phyloP scores from a whole-genome alignment of 768 basidiomycete genomes.

The Boletus barrowsii region DNA sequence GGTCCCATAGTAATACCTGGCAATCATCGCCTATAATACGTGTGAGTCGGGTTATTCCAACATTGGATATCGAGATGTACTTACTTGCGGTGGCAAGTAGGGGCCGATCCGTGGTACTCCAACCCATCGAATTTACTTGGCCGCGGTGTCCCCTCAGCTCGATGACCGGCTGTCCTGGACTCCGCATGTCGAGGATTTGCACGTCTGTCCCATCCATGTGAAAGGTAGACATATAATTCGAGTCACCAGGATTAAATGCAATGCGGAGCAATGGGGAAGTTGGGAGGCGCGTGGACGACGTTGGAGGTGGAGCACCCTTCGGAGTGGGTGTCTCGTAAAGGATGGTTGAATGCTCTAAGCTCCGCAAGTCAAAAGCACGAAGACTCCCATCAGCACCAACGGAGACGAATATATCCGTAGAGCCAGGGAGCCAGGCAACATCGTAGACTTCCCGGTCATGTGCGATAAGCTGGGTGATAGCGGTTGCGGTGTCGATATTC shows the following conservation, averaged over 20 bases:
- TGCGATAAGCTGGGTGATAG: slow-evolving; percentile 95
- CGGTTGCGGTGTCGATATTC: slow-evolving; percentile 93
- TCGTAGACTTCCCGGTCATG: slow-evolving; percentile 97
- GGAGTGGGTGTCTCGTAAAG: slow-evolving; percentile 91
- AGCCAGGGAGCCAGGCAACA: slow-evolving; percentile 96
- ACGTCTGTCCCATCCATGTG: slow-evolving; percentile 90
- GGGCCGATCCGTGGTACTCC: slow-evolving; percentile 83
- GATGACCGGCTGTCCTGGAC: slow-evolving; percentile 92
- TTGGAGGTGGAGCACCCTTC: slow-evolving; percentile 60
- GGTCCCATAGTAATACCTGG: slow-evolving; percentile 92
- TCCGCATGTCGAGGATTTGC: slow-evolving; percentile 95
- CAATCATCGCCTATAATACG: slow-evolving; percentile 76
- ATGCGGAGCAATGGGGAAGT: slow-evolving; percentile 83
- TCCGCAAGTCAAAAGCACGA: slow-evolving; percentile 94
- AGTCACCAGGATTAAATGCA: slow-evolving; percentile 86
- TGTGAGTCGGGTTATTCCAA: not conserved
- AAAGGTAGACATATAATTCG: slow-evolving; percentile 96
- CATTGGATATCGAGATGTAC: slow-evolving; percentile 17
- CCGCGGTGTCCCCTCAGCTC: slow-evolving; percentile 83
- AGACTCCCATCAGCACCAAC: slow-evolving; percentile 97
- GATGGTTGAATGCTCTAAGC: slow-evolving; percentile 97
- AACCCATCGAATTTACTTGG: slow-evolving; percentile 83
- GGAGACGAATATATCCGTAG: slow-evolving; percentile 95
- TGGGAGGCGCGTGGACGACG: slow-evolving; percentile 62
- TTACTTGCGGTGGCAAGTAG: slow-evolving; percentile 85